Evolutionary conservation across 2,329 filamentous ascomycete genomes (phyloP), one percentile per base, ranked within the genome.

Genomic region (Cytospora mali): DNA sequence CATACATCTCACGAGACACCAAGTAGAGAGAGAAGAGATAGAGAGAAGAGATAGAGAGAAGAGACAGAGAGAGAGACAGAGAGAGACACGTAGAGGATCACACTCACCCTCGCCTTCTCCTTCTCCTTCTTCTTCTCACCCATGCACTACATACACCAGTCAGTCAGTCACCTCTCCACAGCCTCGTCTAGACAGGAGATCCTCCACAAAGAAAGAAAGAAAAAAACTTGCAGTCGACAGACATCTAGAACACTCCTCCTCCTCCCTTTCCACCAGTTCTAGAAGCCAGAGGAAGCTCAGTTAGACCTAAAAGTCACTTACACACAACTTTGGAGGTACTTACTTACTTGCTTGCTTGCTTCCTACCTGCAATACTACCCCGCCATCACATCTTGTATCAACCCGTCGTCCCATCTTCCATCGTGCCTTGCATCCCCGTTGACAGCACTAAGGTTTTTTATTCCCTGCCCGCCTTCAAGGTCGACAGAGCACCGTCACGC

Each of bases 161-260:
- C 46, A 11, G 6, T 50, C 21, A 29, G 14, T 58, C 49, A 51
- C 27, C 35, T 42, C 23, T 25, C 49, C n/a, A 27, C 55, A 50
- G 39, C n/a, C 54, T 31, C 27, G 48, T 27, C 31, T 29, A 31
- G 49, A 39, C 49, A 29, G 27, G 23, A 27, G 31, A 18, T 46
- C 48, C 23, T 31, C 13, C 4, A n/a, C 33, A 50, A 48, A 54
- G 35, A 10, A 21, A 46, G 16, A 21, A n/a, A n/a, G n/a, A n/a
- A n/a, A n/a, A n/a, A n/a, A n/a, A n/a, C n/a, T n/a, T n/a, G 6
- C n/a, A 11, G n/a, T 11, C 13, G 42, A 46, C 13, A 35, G 29
- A 54, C 59, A 52, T 62, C 59, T 62, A 62, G 59, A 62, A 62
- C 59, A 42, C 21, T 57, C 59, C 51, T 25, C 29, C 57, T 50